These are phyloP conservation scores for Passalora sequoiae DNA, from an alignment of 2,329 filamentous ascomycete species.

Conservation along the genomic window DNA sequence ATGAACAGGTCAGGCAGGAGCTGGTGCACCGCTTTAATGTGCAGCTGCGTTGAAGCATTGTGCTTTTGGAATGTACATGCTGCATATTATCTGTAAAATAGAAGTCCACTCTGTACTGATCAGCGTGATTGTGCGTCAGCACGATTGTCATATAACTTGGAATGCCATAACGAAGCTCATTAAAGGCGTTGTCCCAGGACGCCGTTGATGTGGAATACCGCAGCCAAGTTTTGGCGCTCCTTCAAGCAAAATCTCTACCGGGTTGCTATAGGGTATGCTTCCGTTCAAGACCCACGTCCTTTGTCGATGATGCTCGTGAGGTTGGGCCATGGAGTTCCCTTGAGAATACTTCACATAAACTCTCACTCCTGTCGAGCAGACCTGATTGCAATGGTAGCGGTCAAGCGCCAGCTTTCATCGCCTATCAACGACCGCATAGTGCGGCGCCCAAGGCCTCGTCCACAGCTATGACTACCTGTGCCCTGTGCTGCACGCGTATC, in stretches of 20 bases:
- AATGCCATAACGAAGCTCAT: not conserved
- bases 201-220: no score
- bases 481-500: no score
- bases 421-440: no score
- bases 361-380: slow-evolving; percentile 1
- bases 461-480: no score
- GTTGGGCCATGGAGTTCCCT: not conserved
- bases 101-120: not conserved
- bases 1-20: slow-evolving; percentile 60
- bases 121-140: not conserved
- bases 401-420: no score
- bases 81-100: not conserved
- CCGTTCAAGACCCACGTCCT: no score
- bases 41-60: slow-evolving; percentile 58
- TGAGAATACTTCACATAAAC: not conserved
- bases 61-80: not conserved
- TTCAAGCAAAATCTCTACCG: no score
- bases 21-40: slow-evolving; percentile 70
- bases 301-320: not conserved
- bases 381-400: slow-evolving; percentile 25
- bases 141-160: not conserved
- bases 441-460: no score
- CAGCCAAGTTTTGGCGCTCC: no score
- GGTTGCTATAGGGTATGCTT: no score
- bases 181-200: not conserved